Evolutionary conservation across 78 protist species (phyloP), one percentile per base, ranked within the genome.

Genomic region (Speleostelium caveatum): DNA sequence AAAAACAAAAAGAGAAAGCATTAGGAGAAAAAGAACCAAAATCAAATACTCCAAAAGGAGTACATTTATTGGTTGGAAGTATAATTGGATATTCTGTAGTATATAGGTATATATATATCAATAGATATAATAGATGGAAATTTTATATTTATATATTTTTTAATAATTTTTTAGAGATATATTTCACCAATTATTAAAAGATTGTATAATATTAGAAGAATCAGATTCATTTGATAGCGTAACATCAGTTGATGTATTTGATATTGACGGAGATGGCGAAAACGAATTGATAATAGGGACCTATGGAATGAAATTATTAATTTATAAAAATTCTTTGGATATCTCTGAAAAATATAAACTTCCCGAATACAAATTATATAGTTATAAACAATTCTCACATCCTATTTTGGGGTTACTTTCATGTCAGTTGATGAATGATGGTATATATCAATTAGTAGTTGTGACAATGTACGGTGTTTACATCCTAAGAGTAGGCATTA

Each of bases 141-240:
- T 49, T 49, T 16, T 49, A n/a, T 49, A 49, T 16, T 49, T 49
- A 49, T 14, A 16, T 49, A 16, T 49, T 16, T 49, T 49, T 49
- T 49, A 16, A n/a, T n/a, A n/a, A n/a, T n/a, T n/a, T 14, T 74
- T 42, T 26, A 74, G 55, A 60, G 39, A 83, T 42, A 83, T 83
- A 24, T 26, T 67, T 3, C 19, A 67, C 7, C 51, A 60, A 3
- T 7, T 39, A 32, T 49, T 83, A 36, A 24, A 55, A 42, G 79
- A 83, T 22, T 32, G 28, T 3, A 30, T 24, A 8, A 5, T 83
- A 28, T 28, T 83, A 8, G 79, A 83, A n/a, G 17, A 83, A 6
- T 83, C 91, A 28, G 91, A 83, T 42, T 67, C 91, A 42, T 83
- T 83, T 19, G 79, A 83, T 59, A 39, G 79, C n/a, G 71, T 83